Base-by-base conservation (phyloP, 2,329 filamentous ascomycete genomes). In the Aspergillus puulaauensis region DNA sequence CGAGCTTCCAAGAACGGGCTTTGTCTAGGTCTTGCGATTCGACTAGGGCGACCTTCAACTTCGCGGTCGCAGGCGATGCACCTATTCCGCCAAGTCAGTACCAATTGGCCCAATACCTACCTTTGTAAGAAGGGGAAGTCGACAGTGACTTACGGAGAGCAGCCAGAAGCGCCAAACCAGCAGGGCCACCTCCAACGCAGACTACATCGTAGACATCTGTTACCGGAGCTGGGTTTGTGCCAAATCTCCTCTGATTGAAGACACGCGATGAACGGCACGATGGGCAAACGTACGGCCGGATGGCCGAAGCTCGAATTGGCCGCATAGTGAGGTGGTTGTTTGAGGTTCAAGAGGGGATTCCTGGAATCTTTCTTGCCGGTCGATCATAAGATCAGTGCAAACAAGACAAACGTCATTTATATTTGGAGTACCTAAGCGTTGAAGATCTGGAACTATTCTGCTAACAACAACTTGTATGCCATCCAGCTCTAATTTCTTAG, bases 151-250 rank as follows among this genome's bases (percentile, higher is more conserved):
- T 82, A 93, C 90, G 87, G 44, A 95, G 81, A 65, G 90, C 89
- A 59, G 90, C 85, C 56, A 93, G 78, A 33, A 96, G 83, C 68
- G 91, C 96, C 57, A 99, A 81, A 55, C 93, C 93, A 45, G 92
- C 92, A 23, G 93, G 92, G 5, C 93, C 92, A 61, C 92, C 93
- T 60, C 92, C 92, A 54, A 96, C 89, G 68, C 91, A 95, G 61
- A 96, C 91, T 33, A 96, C 89, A 83, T 96, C 92, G 79, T 95
- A 97, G 68, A 96, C 87, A 64, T 96, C 90, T 11, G 86, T 85
- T 52, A 71, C 67, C 47, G 72, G 59, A 14, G 70, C 67, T 11
- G 75, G 33, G 47, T 69, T 70, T 23, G 74, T 73, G 2, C 66
- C 69, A 49, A 76, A 75, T 48, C 60, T 64, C 52, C 75, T 70